Conservation (phyloP, 495 filamentous ascomycete genomes). For the Mycothermus thermophilus region DNA sequence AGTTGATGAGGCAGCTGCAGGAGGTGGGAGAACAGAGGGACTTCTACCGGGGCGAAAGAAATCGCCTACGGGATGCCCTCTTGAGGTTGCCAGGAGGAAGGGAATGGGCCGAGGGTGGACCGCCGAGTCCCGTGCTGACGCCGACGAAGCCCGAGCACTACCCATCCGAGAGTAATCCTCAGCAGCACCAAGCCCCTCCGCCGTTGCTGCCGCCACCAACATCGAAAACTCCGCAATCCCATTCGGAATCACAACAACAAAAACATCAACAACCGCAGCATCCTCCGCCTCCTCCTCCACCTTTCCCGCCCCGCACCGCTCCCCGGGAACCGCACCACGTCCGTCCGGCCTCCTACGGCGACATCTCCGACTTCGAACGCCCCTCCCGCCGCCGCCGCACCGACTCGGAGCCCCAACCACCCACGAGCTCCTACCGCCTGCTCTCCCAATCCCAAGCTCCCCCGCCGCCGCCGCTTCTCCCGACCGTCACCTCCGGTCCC, state of each 20-base stretch:
- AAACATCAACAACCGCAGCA: no score
- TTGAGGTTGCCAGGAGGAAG: conserved; percentile 38
- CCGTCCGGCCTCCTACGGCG: conserved; percentile 15
- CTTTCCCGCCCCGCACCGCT: conserved; percentile 1
- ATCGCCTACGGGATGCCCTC: conserved; percentile 53
- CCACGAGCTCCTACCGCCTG: conserved; percentile 22
- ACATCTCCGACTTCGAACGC: conserved; percentile 26
- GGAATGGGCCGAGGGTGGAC: conserved; percentile 33
- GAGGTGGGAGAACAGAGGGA: conserved; percentile 36
- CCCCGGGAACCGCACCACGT: conserved; percentile 4
- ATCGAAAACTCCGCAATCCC: no score
- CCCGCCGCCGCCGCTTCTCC: no score
- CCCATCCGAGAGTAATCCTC: conserved; percentile 20
- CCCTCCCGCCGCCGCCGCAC: conserved; percentile 31
- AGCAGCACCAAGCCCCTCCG: conserved; percentile 11
- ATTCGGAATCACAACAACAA: conserved; percentile 10
- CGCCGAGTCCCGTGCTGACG: conserved; percentile 31
- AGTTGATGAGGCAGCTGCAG: conserved; percentile 30
- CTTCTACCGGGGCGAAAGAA: conserved; percentile 39
- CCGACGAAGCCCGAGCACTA: conserved; percentile 14
- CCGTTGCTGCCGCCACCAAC: conserved; percentile 7
- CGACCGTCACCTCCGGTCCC: no score
- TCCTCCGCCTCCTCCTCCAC: conserved; percentile 5
- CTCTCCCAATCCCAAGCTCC: no score
- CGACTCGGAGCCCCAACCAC: conserved; percentile 28